These are phyloP conservation scores for Ceratocystis albifundus DNA, from an alignment of 2,329 filamentous ascomycete species.

Conservation along the genomic window DNA sequence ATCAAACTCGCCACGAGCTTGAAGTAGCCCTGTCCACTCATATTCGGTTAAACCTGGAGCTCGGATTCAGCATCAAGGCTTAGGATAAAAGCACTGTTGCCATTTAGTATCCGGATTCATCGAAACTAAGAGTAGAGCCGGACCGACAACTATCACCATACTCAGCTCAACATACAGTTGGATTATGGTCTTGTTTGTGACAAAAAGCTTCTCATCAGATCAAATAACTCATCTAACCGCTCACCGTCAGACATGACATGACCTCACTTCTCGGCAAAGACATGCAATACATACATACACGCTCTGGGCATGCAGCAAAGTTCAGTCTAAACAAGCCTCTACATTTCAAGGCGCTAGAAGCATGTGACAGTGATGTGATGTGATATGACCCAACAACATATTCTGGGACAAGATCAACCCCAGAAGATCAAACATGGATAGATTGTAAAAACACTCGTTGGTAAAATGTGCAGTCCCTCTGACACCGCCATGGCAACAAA, in stretches of 20 bases:
- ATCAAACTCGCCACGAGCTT: not conserved
- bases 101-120: not conserved
- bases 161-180: not conserved
- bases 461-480: constrained; percentile 34
- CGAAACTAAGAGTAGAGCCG: not conserved
- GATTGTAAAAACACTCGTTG: not conserved
- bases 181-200: not conserved
- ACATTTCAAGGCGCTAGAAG: not conserved
- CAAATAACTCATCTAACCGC: not conserved
- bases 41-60: not conserved
- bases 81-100: not conserved
- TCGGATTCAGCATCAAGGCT: not conserved
- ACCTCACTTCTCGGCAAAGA: not conserved
- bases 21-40: not conserved
- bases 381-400: not conserved
- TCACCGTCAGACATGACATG: not conserved
- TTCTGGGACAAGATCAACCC: not conserved
- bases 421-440: not conserved
- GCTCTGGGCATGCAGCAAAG: not conserved
- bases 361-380: not conserved
- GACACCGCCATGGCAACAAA: constrained; percentile 31
- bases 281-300: too few species aligned
- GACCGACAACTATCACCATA: not conserved
- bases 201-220: not conserved
- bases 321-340: not conserved